Conservation (phyloP, 371 early-diverging fungal species). For the Batkoa obscura region DNA sequence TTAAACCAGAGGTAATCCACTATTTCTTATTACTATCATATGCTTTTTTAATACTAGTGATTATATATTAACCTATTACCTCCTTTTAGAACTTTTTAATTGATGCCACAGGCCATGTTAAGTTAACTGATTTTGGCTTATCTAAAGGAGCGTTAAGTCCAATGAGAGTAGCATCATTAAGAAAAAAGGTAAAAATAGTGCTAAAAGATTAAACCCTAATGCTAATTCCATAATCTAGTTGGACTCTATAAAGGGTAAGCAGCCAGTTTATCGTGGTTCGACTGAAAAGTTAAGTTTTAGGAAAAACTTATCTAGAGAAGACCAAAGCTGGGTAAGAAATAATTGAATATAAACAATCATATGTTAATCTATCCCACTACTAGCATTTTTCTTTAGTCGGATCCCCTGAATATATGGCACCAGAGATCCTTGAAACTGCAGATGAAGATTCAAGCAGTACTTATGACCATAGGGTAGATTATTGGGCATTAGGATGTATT, state of each 20-base stretch:
- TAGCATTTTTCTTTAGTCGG: slow-evolving; percentile 54
- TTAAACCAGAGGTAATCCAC: slow-evolving; percentile 21
- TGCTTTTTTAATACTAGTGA: not conserved
- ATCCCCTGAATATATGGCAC: slow-evolving; percentile 70
- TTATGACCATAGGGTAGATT: slow-evolving; percentile 64
- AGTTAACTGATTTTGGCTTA: slow-evolving; percentile 79
- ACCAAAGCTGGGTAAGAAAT: no score
- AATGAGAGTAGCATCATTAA: slow-evolving; percentile 29
- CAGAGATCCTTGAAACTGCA: slow-evolving; percentile 36
- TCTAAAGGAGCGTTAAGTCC: slow-evolving; percentile 50
- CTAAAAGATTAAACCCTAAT: not conserved
- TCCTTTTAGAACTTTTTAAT: slow-evolving; percentile 29
- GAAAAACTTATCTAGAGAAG: not conserved
- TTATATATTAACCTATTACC: not conserved
- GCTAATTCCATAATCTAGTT: slow-evolving; percentile 10
- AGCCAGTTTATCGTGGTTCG: slow-evolving; percentile 18
- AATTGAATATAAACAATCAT: no score
- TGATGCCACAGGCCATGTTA: slow-evolving; percentile 51
- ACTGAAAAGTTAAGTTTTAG: slow-evolving; percentile 25
- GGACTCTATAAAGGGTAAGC: slow-evolving; percentile 28
- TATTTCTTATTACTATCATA: no score
- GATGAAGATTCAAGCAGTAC: slow-evolving; percentile 21
- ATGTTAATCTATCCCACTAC: no score
- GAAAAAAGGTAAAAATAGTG: slow-evolving; percentile 17
- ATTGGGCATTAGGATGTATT: slow-evolving; percentile 81